These are phyloP conservation scores for Vanderwaltozyma yarrowii DNA, from an alignment of 805 yeast genomes.

Conservation along the genomic window DNA sequence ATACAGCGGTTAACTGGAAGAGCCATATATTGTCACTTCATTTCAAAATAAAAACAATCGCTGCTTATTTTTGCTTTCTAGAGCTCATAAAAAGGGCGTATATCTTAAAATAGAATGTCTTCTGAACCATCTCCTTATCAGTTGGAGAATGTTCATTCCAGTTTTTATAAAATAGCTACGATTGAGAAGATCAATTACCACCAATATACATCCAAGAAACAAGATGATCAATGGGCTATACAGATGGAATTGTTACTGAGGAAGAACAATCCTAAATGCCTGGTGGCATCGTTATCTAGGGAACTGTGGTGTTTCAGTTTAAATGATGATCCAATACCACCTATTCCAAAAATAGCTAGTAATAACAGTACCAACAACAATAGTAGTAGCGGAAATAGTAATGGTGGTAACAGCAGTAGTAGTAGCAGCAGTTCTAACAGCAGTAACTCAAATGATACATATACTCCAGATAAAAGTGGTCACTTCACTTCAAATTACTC, in stretches of 20 bases:
- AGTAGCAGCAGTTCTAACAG: slow-evolving; percentile 1
- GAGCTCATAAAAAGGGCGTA: no score
- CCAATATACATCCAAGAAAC: slow-evolving; percentile 25
- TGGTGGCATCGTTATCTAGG: slow-evolving; percentile 32
- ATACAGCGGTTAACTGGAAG: no score
- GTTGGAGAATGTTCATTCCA: slow-evolving; percentile 23
- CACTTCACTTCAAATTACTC: slow-evolving; percentile 28
- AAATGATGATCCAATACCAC: slow-evolving; percentile 31
- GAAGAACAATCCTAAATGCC: slow-evolving; percentile 26
- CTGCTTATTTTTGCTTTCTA: no score
- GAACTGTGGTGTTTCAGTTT: slow-evolving; percentile 37
- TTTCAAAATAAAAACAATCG: no score
- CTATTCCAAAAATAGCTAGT: slow-evolving; percentile 10
- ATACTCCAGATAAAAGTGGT: slow-evolving; percentile 23
- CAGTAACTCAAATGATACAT: background rate
- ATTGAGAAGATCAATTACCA: slow-evolving; percentile 25
- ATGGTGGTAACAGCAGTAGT: background rate
- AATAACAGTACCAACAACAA: background rate
- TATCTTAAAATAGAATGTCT: no score
- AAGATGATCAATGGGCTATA: slow-evolving; percentile 33
- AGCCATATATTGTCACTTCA: no score
- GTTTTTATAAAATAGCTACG: slow-evolving; percentile 22
- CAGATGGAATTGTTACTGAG: slow-evolving; percentile 34
- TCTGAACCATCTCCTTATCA: slow-evolving; percentile 8
- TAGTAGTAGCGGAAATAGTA: slow-evolving; percentile 1